Evolutionary conservation across 352 stramenopile genomes (phyloP), one percentile per base, ranked within the genome.

Genomic region (Pythium monospermum): DNA sequence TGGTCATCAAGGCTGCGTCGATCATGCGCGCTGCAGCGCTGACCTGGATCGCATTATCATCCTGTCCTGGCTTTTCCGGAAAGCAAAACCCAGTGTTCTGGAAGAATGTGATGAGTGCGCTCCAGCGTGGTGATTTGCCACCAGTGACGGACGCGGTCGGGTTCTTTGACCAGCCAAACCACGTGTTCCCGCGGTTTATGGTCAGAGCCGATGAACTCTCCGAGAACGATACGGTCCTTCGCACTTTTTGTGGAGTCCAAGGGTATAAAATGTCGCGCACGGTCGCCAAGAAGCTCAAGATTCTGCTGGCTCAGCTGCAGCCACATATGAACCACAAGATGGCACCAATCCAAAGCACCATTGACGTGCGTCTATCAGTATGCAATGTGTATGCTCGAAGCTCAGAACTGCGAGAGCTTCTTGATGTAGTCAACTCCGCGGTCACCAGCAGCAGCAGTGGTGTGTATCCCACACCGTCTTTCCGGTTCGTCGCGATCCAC

Each of bases 61-160:
- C 27, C 16, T 60, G 52, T 32, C 52, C 52, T 11, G 52, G 52
- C 21, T 60, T 40, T 28, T 30, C 33, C 27, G 42, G 42, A 16
- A 15, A 19, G 3, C 42, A 52, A 27, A 49, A 53, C 13, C 52
- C 52, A 0, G n/a, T 11, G 19, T 60, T 60, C 33, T 60, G 52
- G 52, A 41, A 33, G 3, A 31, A 43, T 15, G 42, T 60, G 10
- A 50, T 57, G 16, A 27, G n/a, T n/a, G 33, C 1, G 18, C 27
- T 21, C 6, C n/a, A 28, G 3, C 30, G 15, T 7, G 8, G 6
- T 21, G 3, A 31, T 21, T 1, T 22, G 28, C 13, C 44, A 21
- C 18, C 7, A 18, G 6, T 32, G 41, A 10, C 7, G 11, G 28
- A 39, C 11, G 27, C 44, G 8, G 44, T 51, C 21, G 30, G 44